A percentile compares a stretch with the other conserved stretches of the same genome.
Evolutionary conservation across 2,329 filamentous ascomycete genomes (phyloP).

Genomic region (Mollisiaceae sp.): DNA sequence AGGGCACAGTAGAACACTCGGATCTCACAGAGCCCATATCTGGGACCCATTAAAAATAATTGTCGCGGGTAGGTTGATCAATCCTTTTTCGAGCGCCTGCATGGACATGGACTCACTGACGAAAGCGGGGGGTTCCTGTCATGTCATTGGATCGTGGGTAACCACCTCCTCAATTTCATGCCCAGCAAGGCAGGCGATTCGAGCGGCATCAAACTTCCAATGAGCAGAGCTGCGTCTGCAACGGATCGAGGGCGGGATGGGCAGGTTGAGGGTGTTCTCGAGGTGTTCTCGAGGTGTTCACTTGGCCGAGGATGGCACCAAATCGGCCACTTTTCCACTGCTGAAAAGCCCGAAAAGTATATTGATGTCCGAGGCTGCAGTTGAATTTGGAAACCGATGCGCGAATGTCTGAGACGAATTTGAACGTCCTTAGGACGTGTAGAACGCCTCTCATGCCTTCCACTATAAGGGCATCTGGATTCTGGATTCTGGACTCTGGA

Average conservation of each 20-base stretch:
- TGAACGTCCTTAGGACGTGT: background rate
- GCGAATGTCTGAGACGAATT: background rate
- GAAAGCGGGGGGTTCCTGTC: slow-evolving; percentile 17
- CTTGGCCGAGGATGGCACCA: background rate
- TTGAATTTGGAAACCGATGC: slow-evolving; percentile 7
- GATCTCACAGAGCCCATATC: slow-evolving; percentile 15
- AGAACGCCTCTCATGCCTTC: background rate
- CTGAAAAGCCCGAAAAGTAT: background rate
- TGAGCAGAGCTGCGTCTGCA: background rate
- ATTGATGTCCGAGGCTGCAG: slow-evolving; percentile 4
- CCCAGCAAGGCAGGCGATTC: slow-evolving; percentile 7
- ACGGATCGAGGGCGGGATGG: background rate
- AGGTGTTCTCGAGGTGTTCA: background rate
- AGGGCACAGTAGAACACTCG: slow-evolving; percentile 7
- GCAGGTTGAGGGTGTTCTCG: background rate
- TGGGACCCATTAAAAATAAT: slow-evolving; percentile 10
- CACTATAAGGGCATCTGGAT: background rate
- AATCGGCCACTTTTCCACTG: slow-evolving; percentile 7
- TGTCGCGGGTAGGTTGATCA: slow-evolving; percentile 24
- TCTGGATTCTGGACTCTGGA: background rate
- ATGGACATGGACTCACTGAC: background rate
- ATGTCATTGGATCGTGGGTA: slow-evolving; percentile 21
- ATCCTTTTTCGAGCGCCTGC: slow-evolving; percentile 20
- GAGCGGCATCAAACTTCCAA: background rate
- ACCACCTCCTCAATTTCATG: slow-evolving; percentile 3